Percentiles rank a stretch among this genome's conserved stretches.
Conservation (phyloP, 805 yeast genomes). For the Candida bentonensis region DNA sequence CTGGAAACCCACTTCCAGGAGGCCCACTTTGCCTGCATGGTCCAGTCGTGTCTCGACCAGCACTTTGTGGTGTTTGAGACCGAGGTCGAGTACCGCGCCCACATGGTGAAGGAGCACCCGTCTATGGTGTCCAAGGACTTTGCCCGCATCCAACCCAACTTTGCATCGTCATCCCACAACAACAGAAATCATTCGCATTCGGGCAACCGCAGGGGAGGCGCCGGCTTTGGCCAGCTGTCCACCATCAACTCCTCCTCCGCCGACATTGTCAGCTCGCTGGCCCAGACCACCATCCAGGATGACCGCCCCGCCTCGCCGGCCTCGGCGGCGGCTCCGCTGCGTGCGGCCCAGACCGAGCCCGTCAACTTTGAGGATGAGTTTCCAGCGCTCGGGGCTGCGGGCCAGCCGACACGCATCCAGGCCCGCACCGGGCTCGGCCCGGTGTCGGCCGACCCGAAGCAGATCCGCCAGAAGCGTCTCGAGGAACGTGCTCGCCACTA, state of each 20-base stretch:
- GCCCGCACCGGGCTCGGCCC: conserved; percentile 6
- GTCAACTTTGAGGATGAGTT: conserved; percentile 8
- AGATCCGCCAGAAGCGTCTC: conserved; percentile 43
- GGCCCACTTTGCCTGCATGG: conserved; percentile 66
- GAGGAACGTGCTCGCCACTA: conserved; percentile 82
- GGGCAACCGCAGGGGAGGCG: conserved; percentile 10
- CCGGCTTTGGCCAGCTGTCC: conserved; percentile 44
- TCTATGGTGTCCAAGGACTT: conserved; percentile 32
- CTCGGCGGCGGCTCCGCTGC: conserved; percentile 4
- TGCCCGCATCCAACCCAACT: not conserved
- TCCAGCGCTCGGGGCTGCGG: conserved; percentile 13
- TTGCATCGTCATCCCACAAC: not conserved
- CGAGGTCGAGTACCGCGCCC: conserved; percentile 75
- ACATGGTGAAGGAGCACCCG: conserved; percentile 73
- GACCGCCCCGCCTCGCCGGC: too few species aligned
- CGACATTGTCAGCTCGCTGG: conserved; percentile 2
- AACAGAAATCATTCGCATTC: not conserved
- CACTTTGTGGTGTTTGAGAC: conserved; percentile 86
- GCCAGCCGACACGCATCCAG: conserved; percentile 6
- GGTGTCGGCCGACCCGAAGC: conserved; percentile 20
- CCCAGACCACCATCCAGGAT: conserved; percentile 1
- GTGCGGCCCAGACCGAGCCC: conserved; percentile 4
- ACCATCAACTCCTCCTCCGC: conserved; percentile 29
- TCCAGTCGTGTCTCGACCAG: conserved; percentile 67
- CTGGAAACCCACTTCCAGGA: conserved; percentile 60